A percentile compares a stretch with the other conserved stretches of the same genome.
These are phyloP conservation scores for Phytopythium delawarense DNA, from an alignment of 352 stramenopile species.

Conservation along the genomic window DNA sequence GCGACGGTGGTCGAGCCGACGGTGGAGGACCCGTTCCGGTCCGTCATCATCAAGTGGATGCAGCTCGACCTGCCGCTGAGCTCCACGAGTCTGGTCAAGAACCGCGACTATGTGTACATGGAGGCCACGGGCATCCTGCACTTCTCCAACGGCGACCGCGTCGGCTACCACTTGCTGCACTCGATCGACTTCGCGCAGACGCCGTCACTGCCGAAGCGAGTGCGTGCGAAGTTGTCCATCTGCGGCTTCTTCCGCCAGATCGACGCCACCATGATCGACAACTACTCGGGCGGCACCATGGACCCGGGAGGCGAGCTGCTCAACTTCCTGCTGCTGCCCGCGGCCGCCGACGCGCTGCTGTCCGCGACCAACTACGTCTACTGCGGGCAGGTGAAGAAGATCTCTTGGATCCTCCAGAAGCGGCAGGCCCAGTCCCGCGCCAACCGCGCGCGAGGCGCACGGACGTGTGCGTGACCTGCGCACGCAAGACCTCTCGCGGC, in stretches of 20 bases:
- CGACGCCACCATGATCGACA: conserved; percentile 30
- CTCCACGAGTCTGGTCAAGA: conserved; percentile 23
- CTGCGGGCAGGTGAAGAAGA: conserved; percentile 37
- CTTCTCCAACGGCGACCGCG: conserved; percentile 18
- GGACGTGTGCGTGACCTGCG: conserved; percentile 22
- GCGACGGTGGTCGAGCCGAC: conserved; percentile 37
- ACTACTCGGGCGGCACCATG: conserved; percentile 33
- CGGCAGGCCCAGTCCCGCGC: conserved; percentile 12
- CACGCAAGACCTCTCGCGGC: conserved; percentile 14
- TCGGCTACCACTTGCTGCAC: conserved; percentile 23
- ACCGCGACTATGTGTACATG: conserved; percentile 45
- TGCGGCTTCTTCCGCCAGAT: conserved; percentile 53
- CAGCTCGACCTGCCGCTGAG: conserved; percentile 23
- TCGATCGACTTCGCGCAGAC: conserved; percentile 8
- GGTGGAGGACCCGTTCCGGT: conserved; percentile 45
- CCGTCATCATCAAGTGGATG: conserved; percentile 33
- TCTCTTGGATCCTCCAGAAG: conserved; percentile 22
- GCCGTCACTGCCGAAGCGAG: conserved; percentile 17
- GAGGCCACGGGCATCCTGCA: conserved; percentile 42
- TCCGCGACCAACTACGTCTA: conserved; percentile 27
- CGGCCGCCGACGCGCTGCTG: conserved; percentile 19
- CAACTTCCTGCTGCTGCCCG: conserved; percentile 18
- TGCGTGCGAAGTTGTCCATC: conserved; percentile 44
- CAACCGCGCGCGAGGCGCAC: conserved; percentile 16
- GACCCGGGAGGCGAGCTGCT: conserved; percentile 25